Base-by-base conservation (phyloP, 176 grass and related monocot species). In the Saccharum spontaneum region DNA sequence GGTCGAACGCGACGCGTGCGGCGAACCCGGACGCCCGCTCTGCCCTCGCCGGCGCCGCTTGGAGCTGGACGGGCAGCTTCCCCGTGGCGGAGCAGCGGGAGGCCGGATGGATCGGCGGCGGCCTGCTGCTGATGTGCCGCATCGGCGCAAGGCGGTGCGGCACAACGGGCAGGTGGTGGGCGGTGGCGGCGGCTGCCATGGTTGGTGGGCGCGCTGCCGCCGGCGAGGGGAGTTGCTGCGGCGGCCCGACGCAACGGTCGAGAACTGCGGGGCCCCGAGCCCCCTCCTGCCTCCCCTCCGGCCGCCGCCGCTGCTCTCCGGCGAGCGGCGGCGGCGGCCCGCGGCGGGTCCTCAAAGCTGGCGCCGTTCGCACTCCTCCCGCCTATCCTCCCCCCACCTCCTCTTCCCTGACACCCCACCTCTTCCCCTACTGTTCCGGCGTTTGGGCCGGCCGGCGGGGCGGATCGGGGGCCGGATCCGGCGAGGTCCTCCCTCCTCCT, bases 1-100 rank as follows among this genome's bases (percentile, higher is more conserved):
- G 92, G 44, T 97, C 92, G 88, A 94, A 97, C 22, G 92, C 84
- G 5, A 97, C 90, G 36, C 88, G 82, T n/a, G 73, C 67, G 6
- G 79, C 24, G 68, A 94, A 49, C 5, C 28, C 33, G 1, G 44
- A 31, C 60, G 46, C 75, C 44, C 75, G 66, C n/a, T 33, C 71
- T 36, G 0, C 4, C 73, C 15, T 40, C 12, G 12, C 44, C 43
- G 66, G 66, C 15, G 69, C 40, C 68, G 30, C 38, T 7, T 63
- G 84, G 30, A 50, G 52, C 84, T 37, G 76, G 76, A 26, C 0
- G 67, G 28, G 4, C 67, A 31, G 67, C 76, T 10, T 64, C 76
- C 46, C 45, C 55, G 59, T 12, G 26, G 33, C 1, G 77, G 76
- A 79, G 84, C 76, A 62, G 67, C 37, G 43, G 28, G 6, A 7